Conservation (phyloP, 305 asterid genomes). For the Solanum aculeatissimum region DNA sequence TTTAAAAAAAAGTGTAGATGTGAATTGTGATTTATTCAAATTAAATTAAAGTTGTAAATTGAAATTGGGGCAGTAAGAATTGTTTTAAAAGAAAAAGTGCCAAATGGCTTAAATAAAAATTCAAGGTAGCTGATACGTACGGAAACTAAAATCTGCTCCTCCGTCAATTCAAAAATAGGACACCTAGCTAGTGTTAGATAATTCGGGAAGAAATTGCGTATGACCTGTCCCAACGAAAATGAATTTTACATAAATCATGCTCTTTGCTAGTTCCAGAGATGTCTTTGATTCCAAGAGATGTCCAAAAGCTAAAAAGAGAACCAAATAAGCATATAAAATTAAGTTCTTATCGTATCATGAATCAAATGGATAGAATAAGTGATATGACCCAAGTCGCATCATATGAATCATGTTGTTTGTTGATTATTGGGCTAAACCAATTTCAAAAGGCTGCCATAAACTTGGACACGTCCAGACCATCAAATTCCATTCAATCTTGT, state of each 20-base stretch:
- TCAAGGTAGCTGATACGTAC: not conserved
- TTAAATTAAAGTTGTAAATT: too few relatives aligned
- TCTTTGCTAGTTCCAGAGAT: not conserved
- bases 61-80: too few relatives aligned
- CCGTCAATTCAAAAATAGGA: not conserved
- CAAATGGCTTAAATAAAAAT: not conserved
- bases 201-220: not conserved
- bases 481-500: not conserved
- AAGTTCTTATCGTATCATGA: not conserved
- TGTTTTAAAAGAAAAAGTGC: not conserved
- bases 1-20: too few relatives aligned
- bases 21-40: too few relatives aligned
- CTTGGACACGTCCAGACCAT: not conserved
- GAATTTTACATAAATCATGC: not conserved
- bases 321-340: not conserved
- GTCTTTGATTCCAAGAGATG: not conserved
- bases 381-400: not conserved
- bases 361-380: not conserved
- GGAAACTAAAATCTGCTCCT: not conserved
- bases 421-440: not conserved
- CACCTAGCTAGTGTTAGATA: not conserved
- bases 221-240: not conserved
- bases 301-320: not conserved
- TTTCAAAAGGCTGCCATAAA: not conserved
- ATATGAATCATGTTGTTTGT: not conserved